These are phyloP conservation scores for Jaminaea rosea DNA, from an alignment of 1,284 basidiomycete genomes.

Conservation along the genomic window DNA sequence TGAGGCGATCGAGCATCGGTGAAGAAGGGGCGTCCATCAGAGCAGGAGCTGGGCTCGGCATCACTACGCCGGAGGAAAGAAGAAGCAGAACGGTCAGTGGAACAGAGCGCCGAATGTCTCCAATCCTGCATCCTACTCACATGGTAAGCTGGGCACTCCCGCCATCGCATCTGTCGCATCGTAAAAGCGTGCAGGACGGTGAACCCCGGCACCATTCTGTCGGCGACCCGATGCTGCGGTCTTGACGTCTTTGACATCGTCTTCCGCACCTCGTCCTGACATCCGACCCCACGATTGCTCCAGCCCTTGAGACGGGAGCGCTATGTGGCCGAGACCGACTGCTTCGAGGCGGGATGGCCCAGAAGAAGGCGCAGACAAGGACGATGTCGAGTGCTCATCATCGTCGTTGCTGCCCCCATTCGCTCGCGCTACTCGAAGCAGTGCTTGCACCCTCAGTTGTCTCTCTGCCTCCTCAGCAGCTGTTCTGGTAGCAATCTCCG, in stretches of 20 bases:
- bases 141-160: slow-evolving; percentile 35
- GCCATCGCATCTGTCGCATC: slow-evolving; percentile 6
- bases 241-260: not conserved
- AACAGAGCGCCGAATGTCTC: not conserved
- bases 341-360: slow-evolving; percentile 18
- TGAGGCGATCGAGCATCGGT: too few species aligned
- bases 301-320: slow-evolving; percentile 19
- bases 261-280: too few species aligned
- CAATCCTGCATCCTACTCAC: slow-evolving; percentile 1
- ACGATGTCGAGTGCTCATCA: not conserved
- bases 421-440: slow-evolving; percentile 9
- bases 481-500: slow-evolving; percentile 22
- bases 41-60: not conserved
- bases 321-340: slow-evolving; percentile 26
- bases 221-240: slow-evolving; percentile 14
- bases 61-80: not conserved
- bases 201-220: slow-evolving; percentile 20
- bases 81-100: not conserved
- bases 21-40: not conserved
- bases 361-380: slow-evolving; percentile 2
- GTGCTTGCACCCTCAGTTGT: slow-evolving; percentile 22
- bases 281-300: slow-evolving; percentile 22
- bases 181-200: slow-evolving; percentile 2
- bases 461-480: slow-evolving; percentile 25
- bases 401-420: slow-evolving; percentile 2